These are phyloP conservation scores for Dactylellina leptospora DNA, from an alignment of 2,329 filamentous ascomycete species.

Conservation along the genomic window DNA sequence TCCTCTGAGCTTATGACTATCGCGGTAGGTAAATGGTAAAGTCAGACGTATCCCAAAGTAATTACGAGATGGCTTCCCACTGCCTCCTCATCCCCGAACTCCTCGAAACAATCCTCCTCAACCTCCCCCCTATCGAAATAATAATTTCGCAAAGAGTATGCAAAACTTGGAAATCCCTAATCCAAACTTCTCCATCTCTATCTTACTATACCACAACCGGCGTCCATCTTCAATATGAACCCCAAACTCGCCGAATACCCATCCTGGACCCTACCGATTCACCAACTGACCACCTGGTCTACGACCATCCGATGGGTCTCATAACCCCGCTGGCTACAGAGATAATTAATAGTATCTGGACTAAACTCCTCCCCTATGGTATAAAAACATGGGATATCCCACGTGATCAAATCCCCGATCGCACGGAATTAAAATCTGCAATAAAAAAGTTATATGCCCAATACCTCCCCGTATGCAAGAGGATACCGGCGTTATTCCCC, in stretches of 20 bases:
- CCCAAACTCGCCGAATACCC: background rate
- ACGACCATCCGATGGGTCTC: background rate
- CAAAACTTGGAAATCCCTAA: background rate
- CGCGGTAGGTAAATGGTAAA: too few species aligned
- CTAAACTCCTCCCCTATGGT: background rate
- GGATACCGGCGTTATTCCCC: background rate
- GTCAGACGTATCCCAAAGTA: too few species aligned
- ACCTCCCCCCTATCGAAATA: background rate
- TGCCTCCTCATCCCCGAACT: conserved; percentile 8
- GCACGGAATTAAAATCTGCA: background rate
- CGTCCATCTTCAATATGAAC: background rate
- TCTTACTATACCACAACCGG: conserved; percentile 1
- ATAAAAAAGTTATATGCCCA: background rate
- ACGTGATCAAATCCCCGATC: background rate
- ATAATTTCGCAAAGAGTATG: background rate
- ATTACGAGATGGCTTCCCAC: too few species aligned
- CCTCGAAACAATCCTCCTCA: conserved; percentile 5
- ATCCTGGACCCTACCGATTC: too few species aligned
- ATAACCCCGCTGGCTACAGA: background rate
- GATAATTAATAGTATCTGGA: background rate
- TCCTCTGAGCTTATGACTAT: too few species aligned
- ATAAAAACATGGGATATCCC: background rate
- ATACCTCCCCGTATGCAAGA: background rate
- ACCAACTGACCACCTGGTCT: background rate
- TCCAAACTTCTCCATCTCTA: background rate